These are phyloP conservation scores for Yarrowia phangngaensis DNA, from an alignment of 805 yeast species.

Conservation along the genomic window DNA sequence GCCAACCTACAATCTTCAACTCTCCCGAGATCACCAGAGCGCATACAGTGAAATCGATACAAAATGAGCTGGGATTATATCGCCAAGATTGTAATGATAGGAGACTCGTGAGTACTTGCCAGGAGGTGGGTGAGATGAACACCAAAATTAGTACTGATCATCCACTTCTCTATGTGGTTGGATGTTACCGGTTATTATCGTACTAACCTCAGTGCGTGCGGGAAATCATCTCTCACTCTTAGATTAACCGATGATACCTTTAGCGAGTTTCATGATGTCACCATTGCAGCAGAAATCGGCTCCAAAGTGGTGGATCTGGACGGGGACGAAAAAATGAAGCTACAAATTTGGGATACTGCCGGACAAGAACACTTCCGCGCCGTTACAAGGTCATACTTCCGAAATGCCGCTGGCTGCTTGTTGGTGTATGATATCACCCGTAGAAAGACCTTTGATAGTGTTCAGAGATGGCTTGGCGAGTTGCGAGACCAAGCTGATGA, in stretches of 20 bases:
- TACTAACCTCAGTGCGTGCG: slow-evolving; percentile 37
- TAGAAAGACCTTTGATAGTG: slow-evolving; percentile 38
- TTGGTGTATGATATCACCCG: slow-evolving; percentile 41
- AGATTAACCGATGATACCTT: slow-evolving; percentile 40
- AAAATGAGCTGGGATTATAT: slow-evolving; percentile 23
- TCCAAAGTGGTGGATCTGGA: slow-evolving; percentile 36
- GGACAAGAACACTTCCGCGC: slow-evolving; percentile 42
- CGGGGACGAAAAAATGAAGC: slow-evolving; percentile 34
- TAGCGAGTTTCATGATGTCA: slow-evolving; percentile 39
- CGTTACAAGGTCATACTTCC: slow-evolving; percentile 40
- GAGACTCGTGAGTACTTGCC: slow-evolving; percentile 41
- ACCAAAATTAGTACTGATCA: too few relatives aligned
- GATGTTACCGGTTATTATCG: neutral
- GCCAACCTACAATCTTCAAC: neutral
- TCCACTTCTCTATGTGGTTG: too few relatives aligned
- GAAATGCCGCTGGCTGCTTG: slow-evolving; percentile 41
- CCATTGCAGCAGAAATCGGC: slow-evolving; percentile 42
- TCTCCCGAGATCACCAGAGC: too few relatives aligned
- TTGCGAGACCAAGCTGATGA: slow-evolving; percentile 61
- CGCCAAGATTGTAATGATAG: slow-evolving; percentile 37
- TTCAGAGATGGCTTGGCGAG: slow-evolving; percentile 67
- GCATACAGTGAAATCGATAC: neutral
- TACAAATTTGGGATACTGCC: slow-evolving; percentile 41
- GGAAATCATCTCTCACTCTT: slow-evolving; percentile 40
- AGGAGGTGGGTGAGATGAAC: too few relatives aligned